Percentiles rank a stretch among this genome's conserved stretches.
Evolutionary conservation across 371 early-diverging fungal species (phyloP).

Genomic region (Circinella umbellata): DNA sequence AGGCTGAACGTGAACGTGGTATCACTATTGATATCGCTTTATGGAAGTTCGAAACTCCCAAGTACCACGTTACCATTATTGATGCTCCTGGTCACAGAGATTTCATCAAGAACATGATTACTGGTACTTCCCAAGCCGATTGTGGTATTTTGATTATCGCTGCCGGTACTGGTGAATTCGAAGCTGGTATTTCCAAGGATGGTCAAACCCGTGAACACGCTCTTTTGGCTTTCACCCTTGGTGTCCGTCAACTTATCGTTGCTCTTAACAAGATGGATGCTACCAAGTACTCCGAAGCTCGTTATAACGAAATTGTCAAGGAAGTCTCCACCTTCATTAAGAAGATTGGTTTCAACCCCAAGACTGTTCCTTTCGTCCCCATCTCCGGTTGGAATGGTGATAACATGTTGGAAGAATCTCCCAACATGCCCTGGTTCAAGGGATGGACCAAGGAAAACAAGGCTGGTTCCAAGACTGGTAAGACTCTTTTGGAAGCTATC

Average conservation of each 20-base stretch:
- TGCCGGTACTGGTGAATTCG: constrained; percentile 94
- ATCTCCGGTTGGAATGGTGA: constrained; percentile 97
- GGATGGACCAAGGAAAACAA: constrained; percentile 94
- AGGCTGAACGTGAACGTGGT: constrained; percentile 98
- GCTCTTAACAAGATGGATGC: constrained; percentile 97
- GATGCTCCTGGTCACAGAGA: constrained; percentile 99
- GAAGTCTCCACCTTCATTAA: constrained; percentile 92
- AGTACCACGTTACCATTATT: constrained; percentile 94
- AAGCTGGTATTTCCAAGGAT: constrained; percentile 97
- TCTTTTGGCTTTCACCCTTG: constrained; percentile 93
- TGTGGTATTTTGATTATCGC: constrained; percentile 92
- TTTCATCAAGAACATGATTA: constrained; percentile 99
- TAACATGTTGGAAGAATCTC: constrained; percentile 95
- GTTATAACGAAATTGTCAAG: constrained; percentile 91
- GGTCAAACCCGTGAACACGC: constrained; percentile 99
- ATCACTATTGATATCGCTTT: constrained; percentile 88
- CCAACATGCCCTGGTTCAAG: constrained; percentile 97
- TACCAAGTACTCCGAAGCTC: constrained; percentile 36
- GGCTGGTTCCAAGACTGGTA: constrained; percentile 74
- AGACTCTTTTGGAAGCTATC: constrained; percentile 94
- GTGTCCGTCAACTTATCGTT: constrained; percentile 95
- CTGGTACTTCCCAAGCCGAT: constrained; percentile 90
- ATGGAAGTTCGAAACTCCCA: constrained; percentile 97
- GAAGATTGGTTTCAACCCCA: constrained; percentile 94
- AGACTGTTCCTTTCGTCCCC: constrained; percentile 93